phyloP scores from a whole-genome alignment of 805 yeast species.

The Lipomyces starkeyi region DNA sequence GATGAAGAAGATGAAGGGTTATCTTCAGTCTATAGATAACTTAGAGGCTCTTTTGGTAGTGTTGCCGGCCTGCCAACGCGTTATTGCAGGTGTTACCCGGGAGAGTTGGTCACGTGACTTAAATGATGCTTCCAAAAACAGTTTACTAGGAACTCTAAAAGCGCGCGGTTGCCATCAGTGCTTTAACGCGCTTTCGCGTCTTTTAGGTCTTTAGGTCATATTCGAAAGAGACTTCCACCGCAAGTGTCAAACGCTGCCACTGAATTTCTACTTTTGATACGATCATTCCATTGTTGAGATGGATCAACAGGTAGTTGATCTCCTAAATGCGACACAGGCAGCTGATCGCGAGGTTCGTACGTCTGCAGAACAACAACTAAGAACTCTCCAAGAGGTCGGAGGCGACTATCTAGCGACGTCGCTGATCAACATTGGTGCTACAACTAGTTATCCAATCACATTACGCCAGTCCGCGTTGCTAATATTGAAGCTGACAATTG shows the following conservation, averaged over 20 bases:
- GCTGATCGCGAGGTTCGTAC: constrained; percentile 25
- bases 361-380: constrained; percentile 24
- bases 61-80: too few species aligned
- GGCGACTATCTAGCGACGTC: constrained; percentile 20
- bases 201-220: not conserved
- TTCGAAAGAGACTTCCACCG: not conserved
- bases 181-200: not conserved
- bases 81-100: too few species aligned
- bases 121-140: too few species aligned
- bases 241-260: not conserved
- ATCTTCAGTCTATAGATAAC: not conserved
- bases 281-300: not conserved
- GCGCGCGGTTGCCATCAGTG: not conserved
- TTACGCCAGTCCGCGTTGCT: constrained; percentile 33
- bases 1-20: too few species aligned
- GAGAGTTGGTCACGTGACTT: too few species aligned
- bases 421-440: constrained; percentile 20
- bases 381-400: constrained; percentile 14
- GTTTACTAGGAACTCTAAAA: too few species aligned
- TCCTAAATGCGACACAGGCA: constrained; percentile 30
- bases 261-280: not conserved
- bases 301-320: constrained; percentile 28
- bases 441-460: constrained; percentile 11
- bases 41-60: too few species aligned
- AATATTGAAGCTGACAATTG: constrained; percentile 23